Percentiles rank a stretch among this genome's conserved stretches.
phyloP scores from a whole-genome alignment of 2,329 filamentous ascomycete genomes.

The Fusarium lyarnte region DNA sequence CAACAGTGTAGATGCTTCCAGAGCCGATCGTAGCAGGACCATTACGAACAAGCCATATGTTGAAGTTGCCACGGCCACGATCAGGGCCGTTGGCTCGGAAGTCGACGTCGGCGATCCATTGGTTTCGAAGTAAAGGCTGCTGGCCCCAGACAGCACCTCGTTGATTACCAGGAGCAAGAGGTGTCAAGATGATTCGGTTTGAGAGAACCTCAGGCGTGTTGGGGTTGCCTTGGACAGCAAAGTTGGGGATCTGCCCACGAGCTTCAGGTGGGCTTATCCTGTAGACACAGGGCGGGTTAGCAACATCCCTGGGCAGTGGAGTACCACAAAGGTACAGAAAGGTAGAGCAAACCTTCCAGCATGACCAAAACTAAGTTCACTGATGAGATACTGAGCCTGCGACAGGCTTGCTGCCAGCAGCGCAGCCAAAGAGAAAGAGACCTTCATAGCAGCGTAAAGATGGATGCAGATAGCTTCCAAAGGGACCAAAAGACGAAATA shows the following conservation, averaged over 20 bases:
- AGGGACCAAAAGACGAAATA: conserved; percentile 10
- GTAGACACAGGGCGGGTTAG: conserved; percentile 25
- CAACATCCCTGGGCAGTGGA: background rate
- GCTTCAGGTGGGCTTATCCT: conserved; percentile 72
- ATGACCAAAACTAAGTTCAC: conserved; percentile 81
- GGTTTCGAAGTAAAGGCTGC: conserved; percentile 65
- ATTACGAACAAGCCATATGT: conserved; percentile 88
- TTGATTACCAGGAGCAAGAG: conserved; percentile 84
- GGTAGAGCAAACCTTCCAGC: conserved; percentile 62
- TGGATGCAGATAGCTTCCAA: conserved; percentile 25
- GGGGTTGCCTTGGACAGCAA: conserved; percentile 64
- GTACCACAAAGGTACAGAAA: background rate
- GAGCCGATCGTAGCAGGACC: conserved; percentile 72
- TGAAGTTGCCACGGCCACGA: conserved; percentile 85
- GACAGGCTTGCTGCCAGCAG: conserved; percentile 59
- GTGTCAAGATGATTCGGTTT: conserved; percentile 92
- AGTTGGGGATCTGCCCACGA: conserved; percentile 62
- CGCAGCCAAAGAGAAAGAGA: conserved; percentile 51
- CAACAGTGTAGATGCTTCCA: conserved; percentile 84
- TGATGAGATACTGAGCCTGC: conserved; percentile 73
- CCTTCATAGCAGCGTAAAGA: conserved; percentile 56
- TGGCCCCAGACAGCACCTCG: conserved; percentile 86
- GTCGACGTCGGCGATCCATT: conserved; percentile 85
- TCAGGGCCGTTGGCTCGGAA: conserved; percentile 90
- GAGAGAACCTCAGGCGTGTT: conserved; percentile 74